These are phyloP conservation scores for Suillus paluster DNA, from an alignment of 768 basidiomycete species.

Conservation along the genomic window DNA sequence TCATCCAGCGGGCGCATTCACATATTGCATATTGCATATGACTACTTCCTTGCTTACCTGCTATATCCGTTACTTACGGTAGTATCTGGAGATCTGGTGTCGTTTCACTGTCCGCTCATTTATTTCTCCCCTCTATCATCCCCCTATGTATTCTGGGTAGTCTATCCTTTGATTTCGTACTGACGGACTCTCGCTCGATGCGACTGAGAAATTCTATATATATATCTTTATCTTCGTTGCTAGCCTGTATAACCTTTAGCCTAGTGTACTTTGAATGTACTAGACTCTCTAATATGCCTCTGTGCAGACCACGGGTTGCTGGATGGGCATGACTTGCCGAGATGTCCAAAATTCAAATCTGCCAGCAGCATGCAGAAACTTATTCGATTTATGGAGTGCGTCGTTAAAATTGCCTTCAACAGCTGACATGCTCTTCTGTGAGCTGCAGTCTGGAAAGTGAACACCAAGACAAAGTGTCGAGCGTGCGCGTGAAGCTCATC, in stretches of 20 bases:
- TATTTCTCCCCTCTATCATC: too few species aligned
- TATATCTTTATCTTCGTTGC: not conserved
- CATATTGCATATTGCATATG: not conserved
- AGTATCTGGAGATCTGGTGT: not conserved
- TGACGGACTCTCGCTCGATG: constrained; percentile 1
- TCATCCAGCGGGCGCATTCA: not conserved
- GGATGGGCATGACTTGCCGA: not conserved
- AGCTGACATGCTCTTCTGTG: not conserved
- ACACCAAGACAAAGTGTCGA: not conserved
- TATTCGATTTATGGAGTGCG: not conserved
- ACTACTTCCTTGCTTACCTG: not conserved
- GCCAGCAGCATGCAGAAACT: not conserved
- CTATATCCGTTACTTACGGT: not conserved
- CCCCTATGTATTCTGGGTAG: not conserved
- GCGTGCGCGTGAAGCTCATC: too few species aligned
- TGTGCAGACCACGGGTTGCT: too few species aligned
- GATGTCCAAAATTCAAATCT: not conserved
- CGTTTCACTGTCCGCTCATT: constrained; percentile 3
- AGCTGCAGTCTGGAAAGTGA: not conserved
- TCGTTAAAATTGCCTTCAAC: not conserved
- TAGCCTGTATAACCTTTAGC: not conserved
- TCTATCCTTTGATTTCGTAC: not conserved
- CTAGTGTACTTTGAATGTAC: not conserved
- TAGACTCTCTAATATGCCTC: too few species aligned
- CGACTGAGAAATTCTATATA: not conserved